These are phyloP conservation scores for Candolleomyces efflorescens DNA, from an alignment of 768 basidiomycete species.

Conservation along the genomic window DNA sequence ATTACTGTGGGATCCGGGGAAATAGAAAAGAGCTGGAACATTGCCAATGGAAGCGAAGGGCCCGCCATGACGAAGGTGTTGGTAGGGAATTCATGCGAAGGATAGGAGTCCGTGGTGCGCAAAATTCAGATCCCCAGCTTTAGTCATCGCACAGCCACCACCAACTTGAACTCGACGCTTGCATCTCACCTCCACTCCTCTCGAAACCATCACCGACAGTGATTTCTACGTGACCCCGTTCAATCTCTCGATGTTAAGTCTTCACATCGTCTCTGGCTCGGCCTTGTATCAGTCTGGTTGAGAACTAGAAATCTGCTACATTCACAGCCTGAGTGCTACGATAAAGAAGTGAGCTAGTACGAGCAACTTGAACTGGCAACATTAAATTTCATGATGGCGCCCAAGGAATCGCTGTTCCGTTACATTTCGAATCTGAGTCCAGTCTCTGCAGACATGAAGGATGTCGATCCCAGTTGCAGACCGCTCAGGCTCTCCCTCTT, in stretches of 20 bases:
- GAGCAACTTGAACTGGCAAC: neutral
- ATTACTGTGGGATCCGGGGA: too few species aligned
- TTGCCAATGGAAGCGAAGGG: too few species aligned
- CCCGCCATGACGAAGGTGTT: too few species aligned
- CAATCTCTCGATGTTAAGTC: slow-evolving; percentile 30
- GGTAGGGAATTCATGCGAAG: too few species aligned
- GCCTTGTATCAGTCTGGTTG: slow-evolving; percentile 45
- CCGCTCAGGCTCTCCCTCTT: neutral
- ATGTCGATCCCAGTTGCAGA: neutral
- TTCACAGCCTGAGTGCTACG: too few species aligned
- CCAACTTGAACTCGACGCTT: too few species aligned
- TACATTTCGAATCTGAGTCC: slow-evolving; percentile 5
- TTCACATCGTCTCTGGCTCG: slow-evolving; percentile 39
- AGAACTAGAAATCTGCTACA: neutral
- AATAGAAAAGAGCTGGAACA: too few species aligned
- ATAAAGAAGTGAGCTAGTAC: too few species aligned
- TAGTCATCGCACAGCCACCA: too few species aligned
- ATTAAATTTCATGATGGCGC: neutral
- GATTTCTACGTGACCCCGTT: slow-evolving; percentile 53
- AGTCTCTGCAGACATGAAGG: slow-evolving; percentile 8
- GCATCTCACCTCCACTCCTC: too few species aligned
- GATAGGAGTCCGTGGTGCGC: too few species aligned
- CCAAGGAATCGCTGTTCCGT: slow-evolving; percentile 1
- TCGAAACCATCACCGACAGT: slow-evolving; percentile 39
- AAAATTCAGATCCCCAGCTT: too few species aligned